Evolutionary conservation across 441 rosid species (phyloP), one percentile per base, ranked within the genome.

Genomic region (Sinapis alba): DNA sequence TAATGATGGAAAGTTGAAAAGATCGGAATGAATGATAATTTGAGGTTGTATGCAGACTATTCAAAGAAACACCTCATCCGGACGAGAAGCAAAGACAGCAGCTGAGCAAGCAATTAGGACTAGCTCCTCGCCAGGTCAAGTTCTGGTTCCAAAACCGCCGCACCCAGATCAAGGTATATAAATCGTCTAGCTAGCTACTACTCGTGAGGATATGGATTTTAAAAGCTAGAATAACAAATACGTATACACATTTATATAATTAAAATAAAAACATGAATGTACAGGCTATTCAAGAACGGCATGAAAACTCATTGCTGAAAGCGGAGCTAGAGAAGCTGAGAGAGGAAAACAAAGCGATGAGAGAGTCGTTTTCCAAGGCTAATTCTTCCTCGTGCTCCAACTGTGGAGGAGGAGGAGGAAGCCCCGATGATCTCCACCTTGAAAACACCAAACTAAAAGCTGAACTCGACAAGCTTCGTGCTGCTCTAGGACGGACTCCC

Each of bases 111-210:
- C 97, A 91, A 80, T 69, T 95, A 65, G 99, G 98, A 23, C 90
- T 95, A 34, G 95, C 99, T 75, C 98, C 97, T 3, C 82, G 98
- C 50, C 99, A 95, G 80, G 99, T 95, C 81, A 95, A 95, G 85
- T 95, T 95, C 83, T 95, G 99, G 99, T 95, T 95, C 73, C 99
- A 95, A 78, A 95, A 95, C 82, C 96, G 99, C 43, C 86, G 99
- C 21, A 95, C 99, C 36, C 99, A 95, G 78, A 88, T 95, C 74
- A 93, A 95, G 94, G 98, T 90, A 79, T 5, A 56, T 19, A 6
- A 60, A 28, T 60, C 19, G 13, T 60, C n/a, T 60, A 27, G 26
- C 57, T 54, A 21, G 11, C 11, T 16, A 43, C 23, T 62, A 23
- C 8, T 30, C 34, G 10, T 18, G 65, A 32, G 6, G 27, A 62